Evolutionary conservation across 257 asterid genomes (phyloP), one percentile per base, ranked within the genome.

Genomic region (Anisodus tanguticus): DNA sequence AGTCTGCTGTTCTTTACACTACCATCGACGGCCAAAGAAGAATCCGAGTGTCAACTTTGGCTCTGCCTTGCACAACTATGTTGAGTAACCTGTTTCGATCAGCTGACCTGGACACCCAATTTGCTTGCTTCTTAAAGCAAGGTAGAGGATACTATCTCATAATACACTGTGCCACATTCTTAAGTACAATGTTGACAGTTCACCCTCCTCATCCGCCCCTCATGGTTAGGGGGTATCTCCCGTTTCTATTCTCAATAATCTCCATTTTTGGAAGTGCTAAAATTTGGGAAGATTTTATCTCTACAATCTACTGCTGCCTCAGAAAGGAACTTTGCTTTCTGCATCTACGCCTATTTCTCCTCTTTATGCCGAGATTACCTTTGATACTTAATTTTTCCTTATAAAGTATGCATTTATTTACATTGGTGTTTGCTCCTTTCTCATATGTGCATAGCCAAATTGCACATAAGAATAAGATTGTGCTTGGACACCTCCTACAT

Each of bases 1-100:
- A 97, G 99, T 97, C 95, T 86, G 99, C 99, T 55, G 97, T 97
- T 85, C 98, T 97, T 79, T 97, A 97, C 93, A 97, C 99, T 83
- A 93, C 98, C 49, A 93, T 93, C 22, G 90, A 90, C 86, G 99
- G 99, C 84, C 98, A 97, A 91, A 91, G 99, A 91, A 91, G 98
- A 91, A 97, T 97, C 87, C 96, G 99, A 71, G 94, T 97, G 78
- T 97, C 99, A 60, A 97, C 98, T 51, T 88, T 97, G 88, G 92
- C 99, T 83, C 92, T 97, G 60, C 97, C 98, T 59, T 93, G 98
- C 95, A 95, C 98, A 53, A 93, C 85, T 86, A 90, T 92, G 95
- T 90, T 97, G 89, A 97, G 98, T 88, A 93, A 95, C 86, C 90
- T 97, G 74, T 97, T 95, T 90, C 98, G 99, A 80, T 89, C 97